A percentile compares a stretch with the other conserved stretches of the same genome.
Evolutionary conservation across 306 rosid genomes (phyloP).

Genomic region (Quercus wislizeni): DNA sequence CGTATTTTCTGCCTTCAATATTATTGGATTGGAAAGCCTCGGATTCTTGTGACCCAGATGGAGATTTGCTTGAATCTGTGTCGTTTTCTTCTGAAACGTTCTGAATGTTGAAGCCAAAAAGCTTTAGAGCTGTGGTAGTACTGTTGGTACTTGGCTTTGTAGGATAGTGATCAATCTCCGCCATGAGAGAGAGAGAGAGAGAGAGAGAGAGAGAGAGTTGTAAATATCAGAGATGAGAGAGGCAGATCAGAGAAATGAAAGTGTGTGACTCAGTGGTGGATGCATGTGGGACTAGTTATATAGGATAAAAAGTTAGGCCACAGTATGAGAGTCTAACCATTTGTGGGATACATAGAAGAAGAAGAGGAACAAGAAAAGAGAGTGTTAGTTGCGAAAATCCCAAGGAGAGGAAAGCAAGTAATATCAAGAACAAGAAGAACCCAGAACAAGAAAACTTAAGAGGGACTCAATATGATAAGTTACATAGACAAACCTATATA

Average conservation of each 20-base stretch:
- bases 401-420: constrained; percentile 17
- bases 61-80: not conserved
- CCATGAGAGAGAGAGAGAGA: constrained; percentile 19
- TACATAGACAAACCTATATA: not conserved
- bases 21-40: not conserved
- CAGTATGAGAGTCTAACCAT: constrained; percentile 15
- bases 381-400: constrained; percentile 30
- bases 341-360: not conserved
- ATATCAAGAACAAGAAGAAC: constrained; percentile 1
- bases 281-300: constrained; percentile 22
- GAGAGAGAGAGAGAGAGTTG: not conserved
- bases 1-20: constrained; percentile 27
- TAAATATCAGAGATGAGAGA: not conserved
- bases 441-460: constrained; percentile 4
- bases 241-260: not conserved
- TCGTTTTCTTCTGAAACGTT: constrained; percentile 17
- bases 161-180: constrained; percentile 21
- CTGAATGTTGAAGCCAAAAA: constrained; percentile 52
- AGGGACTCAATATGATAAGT: not conserved
- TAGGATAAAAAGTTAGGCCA: not conserved
- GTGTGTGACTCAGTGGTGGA: not conserved
- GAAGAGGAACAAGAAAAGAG: not conserved
- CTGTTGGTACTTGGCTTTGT: constrained; percentile 1
- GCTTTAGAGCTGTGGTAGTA: constrained; percentile 33
- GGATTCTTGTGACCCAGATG: constrained; percentile 16